Percentiles rank a stretch among this genome's conserved stretches.
Evolutionary conservation across 1,284 basidiomycete genomes (phyloP).

Genomic region (Cryptococcus sp.): DNA sequence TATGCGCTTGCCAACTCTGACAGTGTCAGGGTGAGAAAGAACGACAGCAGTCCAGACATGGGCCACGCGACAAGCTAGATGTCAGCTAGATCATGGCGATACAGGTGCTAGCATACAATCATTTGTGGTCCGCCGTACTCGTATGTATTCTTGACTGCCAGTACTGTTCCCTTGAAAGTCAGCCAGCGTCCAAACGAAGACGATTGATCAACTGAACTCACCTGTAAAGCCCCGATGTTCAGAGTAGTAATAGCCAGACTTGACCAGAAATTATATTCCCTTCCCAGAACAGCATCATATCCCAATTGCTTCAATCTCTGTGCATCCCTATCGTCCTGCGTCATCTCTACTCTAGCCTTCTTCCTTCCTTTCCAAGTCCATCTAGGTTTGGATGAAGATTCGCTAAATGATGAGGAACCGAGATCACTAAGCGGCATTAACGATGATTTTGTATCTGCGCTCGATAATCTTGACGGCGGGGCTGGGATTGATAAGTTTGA

Average conservation of each 20-base stretch:
- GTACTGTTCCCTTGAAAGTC: conserved; percentile 37
- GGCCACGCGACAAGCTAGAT: conserved; percentile 45
- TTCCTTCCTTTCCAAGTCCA: not conserved
- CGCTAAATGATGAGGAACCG: not conserved
- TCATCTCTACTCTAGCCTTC: not conserved
- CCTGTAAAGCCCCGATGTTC: conserved; percentile 43
- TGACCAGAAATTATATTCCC: conserved; percentile 48
- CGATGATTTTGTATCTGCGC: not conserved
- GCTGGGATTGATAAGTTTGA: not conserved
- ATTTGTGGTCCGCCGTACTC: conserved; percentile 44
- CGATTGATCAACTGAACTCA: conserved; percentile 9
- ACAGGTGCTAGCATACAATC: conserved; percentile 24
- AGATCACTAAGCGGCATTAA: not conserved
- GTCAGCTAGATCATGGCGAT: not conserved
- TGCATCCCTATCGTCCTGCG: conserved; percentile 36
- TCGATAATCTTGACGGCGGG: not conserved
- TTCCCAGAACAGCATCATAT: conserved; percentile 44
- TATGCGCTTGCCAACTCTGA: conserved; percentile 46
- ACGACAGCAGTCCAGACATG: conserved; percentile 33
- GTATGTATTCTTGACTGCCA: conserved; percentile 42
- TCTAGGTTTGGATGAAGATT: not conserved
- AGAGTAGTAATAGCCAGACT: conserved; percentile 40
- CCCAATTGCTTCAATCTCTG: conserved; percentile 42
- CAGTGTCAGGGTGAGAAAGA: conserved; percentile 37
- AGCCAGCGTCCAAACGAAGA: not conserved